These are phyloP conservation scores for Hura crepitans DNA, from an alignment of 441 rosid species.

Conservation along the genomic window DNA sequence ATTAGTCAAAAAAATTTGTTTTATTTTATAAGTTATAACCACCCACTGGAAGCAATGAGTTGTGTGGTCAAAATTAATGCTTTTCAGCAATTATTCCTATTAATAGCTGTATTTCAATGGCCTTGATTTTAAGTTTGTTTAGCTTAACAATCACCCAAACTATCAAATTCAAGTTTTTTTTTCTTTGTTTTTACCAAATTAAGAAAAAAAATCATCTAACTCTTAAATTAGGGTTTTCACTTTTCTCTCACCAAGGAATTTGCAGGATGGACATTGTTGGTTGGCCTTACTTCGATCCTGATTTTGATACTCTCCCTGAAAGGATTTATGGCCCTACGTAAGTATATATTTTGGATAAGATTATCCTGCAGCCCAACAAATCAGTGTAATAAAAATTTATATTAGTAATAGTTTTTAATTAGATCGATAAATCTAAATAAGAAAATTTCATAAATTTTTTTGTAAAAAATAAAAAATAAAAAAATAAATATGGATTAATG, in stretches of 20 bases:
- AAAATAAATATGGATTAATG: neutral
- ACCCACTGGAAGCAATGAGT: neutral
- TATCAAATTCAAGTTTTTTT: neutral
- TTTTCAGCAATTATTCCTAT: too few species aligned
- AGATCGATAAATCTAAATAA: too few species aligned
- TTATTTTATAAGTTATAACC: too few species aligned
- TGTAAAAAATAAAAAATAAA: too few species aligned
- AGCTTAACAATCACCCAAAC: too few species aligned
- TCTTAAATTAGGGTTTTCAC: neutral
- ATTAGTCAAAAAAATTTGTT: too few species aligned
- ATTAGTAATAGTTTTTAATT: too few species aligned
- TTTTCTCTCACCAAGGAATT: neutral
- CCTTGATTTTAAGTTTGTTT: too few species aligned
- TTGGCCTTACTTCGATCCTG: conserved; percentile 84
- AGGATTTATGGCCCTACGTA: conserved; percentile 69
- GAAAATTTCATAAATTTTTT: too few species aligned
- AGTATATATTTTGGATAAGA: too few species aligned
- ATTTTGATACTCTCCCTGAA: conserved; percentile 58
- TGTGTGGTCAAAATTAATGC: neutral
- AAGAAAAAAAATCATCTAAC: neutral
- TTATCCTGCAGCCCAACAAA: too few species aligned
- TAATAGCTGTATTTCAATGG: neutral
- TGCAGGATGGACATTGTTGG: conserved; percentile 57
- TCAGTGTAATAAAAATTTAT: too few species aligned
- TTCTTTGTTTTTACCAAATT: neutral